Evolutionary conservation across 495 filamentous ascomycete genomes (phyloP), one percentile per base, ranked within the genome.

Genomic region (Neurospora sp.): DNA sequence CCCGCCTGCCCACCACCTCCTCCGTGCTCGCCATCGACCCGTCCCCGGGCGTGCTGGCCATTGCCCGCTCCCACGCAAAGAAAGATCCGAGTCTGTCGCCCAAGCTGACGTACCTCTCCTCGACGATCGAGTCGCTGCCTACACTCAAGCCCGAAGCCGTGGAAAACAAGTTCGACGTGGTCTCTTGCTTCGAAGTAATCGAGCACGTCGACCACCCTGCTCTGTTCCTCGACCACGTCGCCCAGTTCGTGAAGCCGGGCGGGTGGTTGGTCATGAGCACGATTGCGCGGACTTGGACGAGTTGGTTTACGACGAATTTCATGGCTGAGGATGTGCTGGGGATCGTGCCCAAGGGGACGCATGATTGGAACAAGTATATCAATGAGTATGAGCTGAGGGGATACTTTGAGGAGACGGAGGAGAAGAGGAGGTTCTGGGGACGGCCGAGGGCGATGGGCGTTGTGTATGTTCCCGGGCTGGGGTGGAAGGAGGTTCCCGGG

Each of bases 351-450:
- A 87, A 87, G 70, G 96, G 96, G 0, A 98, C 96, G 70, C 96
- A 99, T 80, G 94, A 98, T 77, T 99, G 96, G 96, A 83, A 83
- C 18, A 97, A 98, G 80, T 99, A 98, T 80, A 89, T 99, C 37
- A 96, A 97, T 78, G 92, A 91, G 76, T 84, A 87, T 20, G 96
- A 98, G 85, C 72, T 99, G 79, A 83, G 89, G 75, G 85, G 74
- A 3, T 93, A 85, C 68, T 87, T 89, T 79, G 79, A 76, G 72
- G 71, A 74, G 48, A 83, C 80, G 81, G 87, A 74, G 78, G 93
- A 91, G 68, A 65, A 59, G 37, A 35, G 53, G 27, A 35, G 53
- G 27, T 65, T 65, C 1, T 87, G 80, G 81, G 80, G 79, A 69
- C 84, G 79, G 74, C 83, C 82, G 76, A 85, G 78, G 77, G 87